These are phyloP conservation scores for Tetrapisispora phaffii DNA, from an alignment of 805 yeast species.

Conservation along the genomic window DNA sequence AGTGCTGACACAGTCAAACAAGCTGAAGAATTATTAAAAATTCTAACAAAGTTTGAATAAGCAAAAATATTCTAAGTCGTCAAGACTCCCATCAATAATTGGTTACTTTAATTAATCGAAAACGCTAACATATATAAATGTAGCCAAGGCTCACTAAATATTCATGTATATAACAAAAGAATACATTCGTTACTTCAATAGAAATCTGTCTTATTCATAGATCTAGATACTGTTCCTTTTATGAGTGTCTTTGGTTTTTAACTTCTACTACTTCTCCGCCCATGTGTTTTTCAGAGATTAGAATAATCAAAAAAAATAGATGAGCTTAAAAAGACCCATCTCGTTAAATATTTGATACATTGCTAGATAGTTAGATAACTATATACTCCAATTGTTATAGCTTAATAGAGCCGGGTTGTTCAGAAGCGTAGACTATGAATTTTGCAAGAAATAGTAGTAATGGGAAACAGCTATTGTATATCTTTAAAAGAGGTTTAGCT, in stretches of 20 bases:
- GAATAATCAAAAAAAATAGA: too few relatives aligned
- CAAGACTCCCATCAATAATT: too few relatives aligned
- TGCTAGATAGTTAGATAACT: too few relatives aligned
- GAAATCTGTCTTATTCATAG: too few relatives aligned
- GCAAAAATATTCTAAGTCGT: too few relatives aligned
- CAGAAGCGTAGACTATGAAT: neutral
- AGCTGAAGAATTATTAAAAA: constrained; percentile 3
- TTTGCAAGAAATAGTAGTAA: neutral
- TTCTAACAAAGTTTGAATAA: constrained; percentile 1
- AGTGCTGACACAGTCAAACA: constrained; percentile 2
- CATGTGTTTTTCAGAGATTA: too few relatives aligned
- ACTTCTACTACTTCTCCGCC: too few relatives aligned
- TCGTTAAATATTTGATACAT: too few relatives aligned
- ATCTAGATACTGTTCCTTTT: too few relatives aligned
- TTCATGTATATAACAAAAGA: neutral
- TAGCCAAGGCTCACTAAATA: neutral
- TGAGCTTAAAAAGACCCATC: neutral
- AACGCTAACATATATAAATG: neutral
- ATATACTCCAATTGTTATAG: too few relatives aligned
- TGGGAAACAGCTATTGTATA: neutral
- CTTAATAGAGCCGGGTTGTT: too few relatives aligned
- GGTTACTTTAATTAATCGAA: neutral
- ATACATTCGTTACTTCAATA: neutral
- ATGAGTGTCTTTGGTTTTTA: too few relatives aligned
- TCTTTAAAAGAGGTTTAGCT: neutral